These are phyloP conservation scores for Suillus spraguei DNA, from an alignment of 768 basidiomycete genomes.

Conservation along the genomic window DNA sequence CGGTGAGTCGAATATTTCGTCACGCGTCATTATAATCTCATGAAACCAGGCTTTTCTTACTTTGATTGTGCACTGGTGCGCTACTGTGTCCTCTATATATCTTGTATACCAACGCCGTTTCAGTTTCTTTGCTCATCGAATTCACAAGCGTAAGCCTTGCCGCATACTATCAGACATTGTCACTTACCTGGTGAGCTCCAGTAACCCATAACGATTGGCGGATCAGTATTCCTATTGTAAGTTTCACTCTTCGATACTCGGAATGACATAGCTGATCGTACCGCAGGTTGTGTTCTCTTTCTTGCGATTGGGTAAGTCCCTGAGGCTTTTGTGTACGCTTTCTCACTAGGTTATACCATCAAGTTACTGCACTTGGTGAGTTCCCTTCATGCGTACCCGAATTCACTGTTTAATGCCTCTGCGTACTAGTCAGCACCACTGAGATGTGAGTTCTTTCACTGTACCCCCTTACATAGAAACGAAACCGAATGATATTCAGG, in stretches of 20 bases:
- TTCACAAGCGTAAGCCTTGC: slow-evolving; percentile 38
- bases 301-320: slow-evolving; percentile 33
- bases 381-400: slow-evolving; percentile 2
- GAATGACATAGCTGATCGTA: neutral
- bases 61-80: slow-evolving; percentile 53
- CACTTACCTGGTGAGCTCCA: slow-evolving; percentile 11
- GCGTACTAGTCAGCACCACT: slow-evolving; percentile 25
- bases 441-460: slow-evolving; percentile 29
- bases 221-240: slow-evolving; percentile 36
- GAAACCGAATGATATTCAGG: slow-evolving; percentile 15
- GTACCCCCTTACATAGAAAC: neutral
- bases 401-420: slow-evolving; percentile 1
- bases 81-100: neutral
- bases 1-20: slow-evolving; percentile 22
- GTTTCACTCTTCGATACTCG: slow-evolving; percentile 18
- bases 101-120: neutral
- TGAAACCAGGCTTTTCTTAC: slow-evolving; percentile 45
- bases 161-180: slow-evolving; percentile 8
- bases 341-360: neutral
- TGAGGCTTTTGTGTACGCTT: neutral
- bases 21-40: slow-evolving; percentile 20
- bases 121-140: slow-evolving; percentile 44
- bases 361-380: slow-evolving; percentile 40
- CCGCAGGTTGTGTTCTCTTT: slow-evolving; percentile 31
- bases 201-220: slow-evolving; percentile 31